Evolutionary conservation across 139 green algal genomes (phyloP), one percentile per base, ranked within the genome.

Genomic region (Ettlia oleoabundans): DNA sequence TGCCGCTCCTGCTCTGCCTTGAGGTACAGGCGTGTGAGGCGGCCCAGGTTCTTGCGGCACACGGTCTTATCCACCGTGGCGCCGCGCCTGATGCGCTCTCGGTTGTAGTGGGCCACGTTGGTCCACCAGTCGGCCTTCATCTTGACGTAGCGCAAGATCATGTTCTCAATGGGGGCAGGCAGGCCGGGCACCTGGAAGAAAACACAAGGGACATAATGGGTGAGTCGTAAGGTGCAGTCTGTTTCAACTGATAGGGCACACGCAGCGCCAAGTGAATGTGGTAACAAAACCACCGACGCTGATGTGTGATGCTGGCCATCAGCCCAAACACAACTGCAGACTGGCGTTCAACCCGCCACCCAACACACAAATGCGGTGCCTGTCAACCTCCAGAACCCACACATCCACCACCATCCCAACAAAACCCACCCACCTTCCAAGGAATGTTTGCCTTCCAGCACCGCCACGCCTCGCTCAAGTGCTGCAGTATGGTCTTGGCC

Each of bases 41-140:
- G 92, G n/a, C 97, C 97, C 79, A 99, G 90, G 92, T 99, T 99
- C 92, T 99, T 99, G 86, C 95, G 90, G 92, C 93, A 99, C 72
- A 99, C 97, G 38, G 97, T 99, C 92, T 99, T 99, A 93, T 99
- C 97, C 38, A 99, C 97, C 5, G 97, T 99, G 37, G 97, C 97
- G 37, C 97, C 97, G 42, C 97, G 94, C 40, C 95, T 89, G 91
- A 99, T 99, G 88, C 97, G 94, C 93, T 99, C 97, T 53, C 97
- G 88, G 91, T 99, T 99, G 92, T 99, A 99, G 90, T 99, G 97
- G 53, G 97, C 97, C 76, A 99, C 97, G 81, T 99, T 98, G 66
- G 97, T 99, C 97, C 97, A 99, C 97, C 97, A 99, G 91, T 99
- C 97, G 2, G 96, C 96, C 93, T 99, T 99, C 82, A 95, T 95